Evolutionary conservation across 2,329 filamentous ascomycete genomes (phyloP).

Genomic region (Fusarium albosuccineum): DNA sequence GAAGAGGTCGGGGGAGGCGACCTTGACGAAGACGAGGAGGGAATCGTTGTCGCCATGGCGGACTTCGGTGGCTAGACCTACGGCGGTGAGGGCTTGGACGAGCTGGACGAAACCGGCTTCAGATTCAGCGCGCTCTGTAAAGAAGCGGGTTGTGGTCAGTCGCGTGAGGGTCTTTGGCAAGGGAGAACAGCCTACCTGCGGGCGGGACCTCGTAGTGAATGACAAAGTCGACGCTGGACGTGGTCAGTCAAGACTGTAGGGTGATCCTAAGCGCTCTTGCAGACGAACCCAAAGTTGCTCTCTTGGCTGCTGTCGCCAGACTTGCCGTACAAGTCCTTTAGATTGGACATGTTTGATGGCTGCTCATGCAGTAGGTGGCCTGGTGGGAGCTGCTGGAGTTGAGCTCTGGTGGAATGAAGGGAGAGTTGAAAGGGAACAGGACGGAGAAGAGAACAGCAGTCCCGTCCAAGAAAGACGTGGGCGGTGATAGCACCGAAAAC

Average conservation of each 20-base stretch:
- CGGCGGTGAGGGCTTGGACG: slow-evolving; percentile 78
- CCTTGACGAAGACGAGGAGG: slow-evolving; percentile 85
- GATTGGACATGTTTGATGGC: slow-evolving; percentile 49
- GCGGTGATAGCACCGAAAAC: slow-evolving; percentile 20
- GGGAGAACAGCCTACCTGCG: slow-evolving; percentile 63
- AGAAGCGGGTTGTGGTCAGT: slow-evolving; percentile 25
- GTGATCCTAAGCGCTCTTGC: background rate
- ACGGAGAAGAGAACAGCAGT: background rate
- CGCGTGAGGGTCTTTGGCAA: background rate
- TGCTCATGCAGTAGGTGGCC: slow-evolving; percentile 18
- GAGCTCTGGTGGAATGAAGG: background rate
- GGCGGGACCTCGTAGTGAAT: slow-evolving; percentile 81
- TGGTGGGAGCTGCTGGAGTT: background rate
- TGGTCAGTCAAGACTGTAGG: slow-evolving; percentile 24
- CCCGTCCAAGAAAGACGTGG: background rate
- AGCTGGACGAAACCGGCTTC: slow-evolving; percentile 83
- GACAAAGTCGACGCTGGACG: slow-evolving; percentile 84
- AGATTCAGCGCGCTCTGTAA: slow-evolving; percentile 75
- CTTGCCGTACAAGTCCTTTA: slow-evolving; percentile 50
- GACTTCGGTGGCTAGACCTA: slow-evolving; percentile 90
- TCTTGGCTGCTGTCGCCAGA: slow-evolving; percentile 44
- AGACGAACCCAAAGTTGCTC: slow-evolving; percentile 59
- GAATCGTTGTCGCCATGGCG: slow-evolving; percentile 81
- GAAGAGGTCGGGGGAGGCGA: slow-evolving; percentile 81
- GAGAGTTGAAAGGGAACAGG: slow-evolving; percentile 1